phyloP scores from a whole-genome alignment of 2,329 filamentous ascomycete species.

The Ophiocordyceps robertsii region DNA sequence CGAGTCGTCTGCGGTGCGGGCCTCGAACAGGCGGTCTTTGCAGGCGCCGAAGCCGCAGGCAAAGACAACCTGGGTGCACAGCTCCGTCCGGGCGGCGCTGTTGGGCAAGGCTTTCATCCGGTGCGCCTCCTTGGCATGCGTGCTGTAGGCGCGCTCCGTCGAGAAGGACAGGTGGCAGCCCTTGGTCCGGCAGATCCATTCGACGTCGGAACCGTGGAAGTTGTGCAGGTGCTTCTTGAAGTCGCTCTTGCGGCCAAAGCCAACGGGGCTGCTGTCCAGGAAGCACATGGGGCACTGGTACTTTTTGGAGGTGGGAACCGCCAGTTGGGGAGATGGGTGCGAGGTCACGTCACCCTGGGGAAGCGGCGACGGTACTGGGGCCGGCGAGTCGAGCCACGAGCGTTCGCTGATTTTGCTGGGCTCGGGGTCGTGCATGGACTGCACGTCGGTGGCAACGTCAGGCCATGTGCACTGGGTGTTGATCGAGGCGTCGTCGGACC shows the following conservation, averaged over 20 bases:
- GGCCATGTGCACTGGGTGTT: slow-evolving; percentile 25
- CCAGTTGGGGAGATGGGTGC: slow-evolving; percentile 21
- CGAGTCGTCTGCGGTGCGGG: slow-evolving; percentile 21
- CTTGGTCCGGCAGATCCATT: slow-evolving; percentile 28
- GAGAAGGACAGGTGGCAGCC: slow-evolving; percentile 29
- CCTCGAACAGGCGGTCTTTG: slow-evolving; percentile 29
- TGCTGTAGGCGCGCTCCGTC: slow-evolving; percentile 30
- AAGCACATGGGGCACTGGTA: slow-evolving; percentile 33
- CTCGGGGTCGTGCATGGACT: slow-evolving; percentile 20
- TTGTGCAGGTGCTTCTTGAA: slow-evolving; percentile 36
- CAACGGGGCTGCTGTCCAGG: slow-evolving; percentile 29
- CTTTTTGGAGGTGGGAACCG: slow-evolving; percentile 24
- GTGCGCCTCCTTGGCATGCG: slow-evolving; percentile 29
- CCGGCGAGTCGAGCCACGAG: slow-evolving; percentile 27
- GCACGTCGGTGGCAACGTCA: slow-evolving; percentile 18
- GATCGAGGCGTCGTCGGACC: slow-evolving; percentile 25
- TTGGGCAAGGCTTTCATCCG: slow-evolving; percentile 26
- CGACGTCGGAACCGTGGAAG: slow-evolving; percentile 28
- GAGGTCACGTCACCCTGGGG: slow-evolving; percentile 18
- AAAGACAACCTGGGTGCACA: slow-evolving; percentile 30
- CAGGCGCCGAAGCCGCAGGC: slow-evolving; percentile 28
- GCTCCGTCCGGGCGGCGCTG: slow-evolving; percentile 24
- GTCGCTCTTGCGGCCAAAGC: slow-evolving; percentile 32
- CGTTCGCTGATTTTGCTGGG: slow-evolving; percentile 18
- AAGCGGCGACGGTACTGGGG: slow-evolving; percentile 20